A percentile compares a stretch with the other conserved stretches of the same genome.
phyloP scores from a whole-genome alignment of 129 eudicot genomes.

The Sambucus nigra region DNA sequence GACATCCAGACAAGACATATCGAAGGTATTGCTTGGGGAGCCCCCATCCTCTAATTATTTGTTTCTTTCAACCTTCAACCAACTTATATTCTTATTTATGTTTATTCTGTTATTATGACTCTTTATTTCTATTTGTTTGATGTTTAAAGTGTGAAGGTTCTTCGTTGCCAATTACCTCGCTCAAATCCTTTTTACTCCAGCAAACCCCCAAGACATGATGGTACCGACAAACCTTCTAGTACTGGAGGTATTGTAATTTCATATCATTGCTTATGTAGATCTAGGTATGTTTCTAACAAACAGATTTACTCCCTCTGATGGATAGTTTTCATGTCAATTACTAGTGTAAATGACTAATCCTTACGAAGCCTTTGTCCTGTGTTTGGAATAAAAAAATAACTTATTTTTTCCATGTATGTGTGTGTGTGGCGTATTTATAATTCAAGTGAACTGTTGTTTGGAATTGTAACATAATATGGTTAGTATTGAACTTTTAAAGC shows the following conservation, averaged over 20 bases:
- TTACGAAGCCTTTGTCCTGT: neutral
- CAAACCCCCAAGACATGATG: slow-evolving; percentile 54
- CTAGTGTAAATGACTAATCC: neutral
- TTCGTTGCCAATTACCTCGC: slow-evolving; percentile 70
- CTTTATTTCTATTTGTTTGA: slow-evolving; percentile 7
- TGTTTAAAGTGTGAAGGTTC: slow-evolving; percentile 61
- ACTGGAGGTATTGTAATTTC: slow-evolving; percentile 34
- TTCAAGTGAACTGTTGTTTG: no score
- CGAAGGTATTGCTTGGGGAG: slow-evolving; percentile 43
- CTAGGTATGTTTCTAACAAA: neutral
- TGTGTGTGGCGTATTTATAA: neutral
- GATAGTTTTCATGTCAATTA: neutral
- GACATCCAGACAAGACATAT: slow-evolving; percentile 40
- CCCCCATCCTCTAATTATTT: neutral
- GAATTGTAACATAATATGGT: no score
- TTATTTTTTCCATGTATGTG: neutral
- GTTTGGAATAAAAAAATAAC: neutral
- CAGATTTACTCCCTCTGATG: neutral
- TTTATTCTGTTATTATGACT: neutral
- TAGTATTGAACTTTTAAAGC: neutral
- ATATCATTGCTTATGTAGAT: neutral
- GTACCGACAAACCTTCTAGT: slow-evolving; percentile 44
- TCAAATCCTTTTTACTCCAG: slow-evolving; percentile 58
- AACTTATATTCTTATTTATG: neutral
- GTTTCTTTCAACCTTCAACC: neutral